Evolutionary conservation across 306 rosid genomes (phyloP).

Genomic region (Coriaria nepalensis): DNA sequence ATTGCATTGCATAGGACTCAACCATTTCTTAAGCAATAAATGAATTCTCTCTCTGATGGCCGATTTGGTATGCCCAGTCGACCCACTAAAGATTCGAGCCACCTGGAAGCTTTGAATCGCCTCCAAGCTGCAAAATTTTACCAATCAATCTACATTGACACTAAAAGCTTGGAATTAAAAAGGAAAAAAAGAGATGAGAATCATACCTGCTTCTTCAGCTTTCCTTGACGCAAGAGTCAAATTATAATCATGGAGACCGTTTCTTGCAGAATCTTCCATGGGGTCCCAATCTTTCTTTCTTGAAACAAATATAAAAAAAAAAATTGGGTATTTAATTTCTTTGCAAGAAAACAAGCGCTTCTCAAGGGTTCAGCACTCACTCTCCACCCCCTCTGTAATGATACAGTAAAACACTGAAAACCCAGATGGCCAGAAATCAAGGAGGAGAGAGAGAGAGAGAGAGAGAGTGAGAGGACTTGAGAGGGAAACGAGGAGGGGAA

Average conservation of each 20-base stretch:
- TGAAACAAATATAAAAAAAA: background rate
- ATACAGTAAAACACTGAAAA: no score
- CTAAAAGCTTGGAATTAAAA: slow-evolving; percentile 2
- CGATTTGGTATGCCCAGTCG: slow-evolving; percentile 50
- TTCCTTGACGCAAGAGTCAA: slow-evolving; percentile 65
- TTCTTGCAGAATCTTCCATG: slow-evolving; percentile 41
- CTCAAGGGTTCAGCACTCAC: no score
- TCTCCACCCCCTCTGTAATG: no score
- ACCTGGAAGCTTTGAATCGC: slow-evolving; percentile 67
- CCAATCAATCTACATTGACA: background rate
- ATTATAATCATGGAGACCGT: slow-evolving; percentile 44
- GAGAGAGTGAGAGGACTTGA: no score
- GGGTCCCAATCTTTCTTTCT: slow-evolving; percentile 10
- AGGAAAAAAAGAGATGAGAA: slow-evolving; percentile 2
- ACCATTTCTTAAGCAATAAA: slow-evolving; percentile 93
- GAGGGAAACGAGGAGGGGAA: no score
- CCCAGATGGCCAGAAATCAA: no score
- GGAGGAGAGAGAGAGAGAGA: no score
- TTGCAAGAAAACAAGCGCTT: background rate
- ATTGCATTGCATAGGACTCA: slow-evolving; percentile 65
- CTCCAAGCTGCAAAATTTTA: slow-evolving; percentile 55
- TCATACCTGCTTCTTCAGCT: slow-evolving; percentile 84
- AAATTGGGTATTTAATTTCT: background rate
- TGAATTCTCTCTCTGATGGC: slow-evolving; percentile 71
- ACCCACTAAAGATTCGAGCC: slow-evolving; percentile 77